These are phyloP conservation scores for Martiniozyma abietophila DNA, from an alignment of 805 yeast genomes.

Conservation along the genomic window DNA sequence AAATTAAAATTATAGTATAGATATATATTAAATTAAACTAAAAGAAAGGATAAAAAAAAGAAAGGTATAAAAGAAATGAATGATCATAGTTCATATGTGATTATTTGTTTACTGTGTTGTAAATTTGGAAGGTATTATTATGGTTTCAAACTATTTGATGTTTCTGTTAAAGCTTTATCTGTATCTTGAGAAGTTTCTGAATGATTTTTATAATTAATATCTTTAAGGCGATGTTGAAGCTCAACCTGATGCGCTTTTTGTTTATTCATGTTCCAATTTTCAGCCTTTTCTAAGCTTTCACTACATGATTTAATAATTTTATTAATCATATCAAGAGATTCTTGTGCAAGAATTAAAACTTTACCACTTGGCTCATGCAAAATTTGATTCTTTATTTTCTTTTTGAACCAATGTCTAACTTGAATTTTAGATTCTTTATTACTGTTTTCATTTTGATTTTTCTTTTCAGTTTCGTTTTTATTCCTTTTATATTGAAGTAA, in stretches of 20 bases:
- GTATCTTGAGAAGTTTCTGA: no score
- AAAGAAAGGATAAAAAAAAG: no score
- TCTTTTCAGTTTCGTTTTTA: conserved; percentile 1
- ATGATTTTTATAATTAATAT: conserved; percentile 16
- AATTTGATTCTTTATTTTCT: conserved; percentile 22
- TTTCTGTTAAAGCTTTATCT: no score
- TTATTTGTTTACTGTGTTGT: neutral
- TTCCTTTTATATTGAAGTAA: conserved; percentile 20
- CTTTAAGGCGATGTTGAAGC: conserved; percentile 21
- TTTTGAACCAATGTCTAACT: conserved; percentile 20
- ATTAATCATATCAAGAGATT: conserved; percentile 78
- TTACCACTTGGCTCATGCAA: conserved; percentile 49
- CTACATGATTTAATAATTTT: conserved; percentile 79
- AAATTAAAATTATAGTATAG: no score
- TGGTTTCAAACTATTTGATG: conserved; percentile 7
- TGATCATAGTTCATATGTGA: no score
- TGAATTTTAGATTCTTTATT: conserved; percentile 10
- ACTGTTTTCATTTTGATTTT: conserved; percentile 5
- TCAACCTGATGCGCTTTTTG: conserved; percentile 23
- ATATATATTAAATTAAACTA: no score
- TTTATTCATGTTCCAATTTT: conserved; percentile 49
- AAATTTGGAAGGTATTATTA: conserved; percentile 2
- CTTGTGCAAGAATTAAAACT: conserved; percentile 76
- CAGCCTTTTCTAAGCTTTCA: conserved; percentile 77
- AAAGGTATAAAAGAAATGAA: no score